Evolutionary conservation across 768 basidiomycete species (phyloP).

Genomic region (Grammothele lineata): DNA sequence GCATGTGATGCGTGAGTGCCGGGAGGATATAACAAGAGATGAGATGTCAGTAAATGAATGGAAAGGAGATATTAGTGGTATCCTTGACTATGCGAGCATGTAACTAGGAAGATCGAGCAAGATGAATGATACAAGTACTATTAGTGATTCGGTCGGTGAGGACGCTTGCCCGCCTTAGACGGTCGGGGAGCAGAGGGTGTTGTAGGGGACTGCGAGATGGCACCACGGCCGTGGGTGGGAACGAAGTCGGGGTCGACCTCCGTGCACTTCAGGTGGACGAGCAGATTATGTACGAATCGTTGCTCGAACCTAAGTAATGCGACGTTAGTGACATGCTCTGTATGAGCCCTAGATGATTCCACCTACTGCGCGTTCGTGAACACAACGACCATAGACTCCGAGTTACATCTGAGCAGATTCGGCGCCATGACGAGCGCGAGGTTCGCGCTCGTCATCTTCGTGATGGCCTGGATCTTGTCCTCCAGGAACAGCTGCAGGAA

Average conservation of each 20-base stretch:
- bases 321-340: not conserved
- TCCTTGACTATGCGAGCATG: too few relatives aligned
- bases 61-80: too few relatives aligned
- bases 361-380: conserved; percentile 90
- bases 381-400: conserved; percentile 83
- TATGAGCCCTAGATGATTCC: not conserved
- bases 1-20: too few relatives aligned
- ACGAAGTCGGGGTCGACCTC: conserved; percentile 75
- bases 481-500: conserved; percentile 88
- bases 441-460: conserved; percentile 90
- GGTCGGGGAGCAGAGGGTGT: conserved; percentile 10
- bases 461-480: conserved; percentile 62
- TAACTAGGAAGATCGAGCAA: too few relatives aligned
- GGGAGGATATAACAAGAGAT: too few relatives aligned
- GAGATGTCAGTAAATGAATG: too few relatives aligned
- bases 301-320: conserved; percentile 62
- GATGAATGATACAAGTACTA: too few relatives aligned
- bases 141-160: conserved; percentile 13
- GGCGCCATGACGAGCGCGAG: conserved; percentile 91
- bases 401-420: conserved; percentile 81
- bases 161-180: conserved; percentile 9
- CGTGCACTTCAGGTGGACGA: conserved; percentile 72
- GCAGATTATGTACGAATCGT: conserved; percentile 79
- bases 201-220: conserved; percentile 48
- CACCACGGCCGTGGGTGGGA: conserved; percentile 76